A percentile compares a stretch with the other conserved stretches of the same genome.
phyloP scores from a whole-genome alignment of 768 basidiomycete species.

The Leccinum variicolor region DNA sequence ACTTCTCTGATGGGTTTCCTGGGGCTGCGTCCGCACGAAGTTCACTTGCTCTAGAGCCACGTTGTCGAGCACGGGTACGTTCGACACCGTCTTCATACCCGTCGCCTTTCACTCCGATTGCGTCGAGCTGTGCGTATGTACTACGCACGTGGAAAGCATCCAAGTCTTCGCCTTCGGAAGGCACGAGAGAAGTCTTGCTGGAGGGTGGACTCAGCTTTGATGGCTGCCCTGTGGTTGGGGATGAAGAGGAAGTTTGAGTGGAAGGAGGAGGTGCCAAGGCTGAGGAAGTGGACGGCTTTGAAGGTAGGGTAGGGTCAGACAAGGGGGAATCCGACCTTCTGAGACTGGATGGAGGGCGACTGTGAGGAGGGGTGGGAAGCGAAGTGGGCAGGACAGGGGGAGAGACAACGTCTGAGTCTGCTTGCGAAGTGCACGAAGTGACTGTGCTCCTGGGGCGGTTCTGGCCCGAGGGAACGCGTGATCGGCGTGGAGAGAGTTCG shows the following conservation, averaged over 20 bases:
- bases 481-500: conserved; percentile 25
- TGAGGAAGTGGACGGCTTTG: conserved; percentile 19
- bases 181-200: conserved; percentile 61
- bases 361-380: conserved; percentile 27
- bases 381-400: conserved; percentile 14
- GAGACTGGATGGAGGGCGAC: conserved; percentile 26
- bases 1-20: conserved; percentile 57
- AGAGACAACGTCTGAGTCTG: conserved; percentile 15
- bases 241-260: conserved; percentile 35
- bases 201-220: conserved; percentile 35
- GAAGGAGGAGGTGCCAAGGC: conserved; percentile 29
- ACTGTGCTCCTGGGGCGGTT: conserved; percentile 21
- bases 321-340: conserved; percentile 25
- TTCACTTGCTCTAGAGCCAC: conserved; percentile 54
- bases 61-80: conserved; percentile 76
- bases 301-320: conserved; percentile 17
- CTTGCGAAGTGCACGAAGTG: conserved; percentile 28
- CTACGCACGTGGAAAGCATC: conserved; percentile 82
- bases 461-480: conserved; percentile 19
- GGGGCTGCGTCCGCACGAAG: conserved; percentile 53
- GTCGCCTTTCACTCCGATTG: conserved; percentile 89
- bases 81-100: conserved; percentile 94
- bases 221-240: conserved; percentile 21
- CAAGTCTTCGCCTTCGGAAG: conserved; percentile 75
- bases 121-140: conserved; percentile 88